Evolutionary conservation across 371 early-diverging fungal genomes (phyloP).

Genomic region (Mucor mucedo): DNA sequence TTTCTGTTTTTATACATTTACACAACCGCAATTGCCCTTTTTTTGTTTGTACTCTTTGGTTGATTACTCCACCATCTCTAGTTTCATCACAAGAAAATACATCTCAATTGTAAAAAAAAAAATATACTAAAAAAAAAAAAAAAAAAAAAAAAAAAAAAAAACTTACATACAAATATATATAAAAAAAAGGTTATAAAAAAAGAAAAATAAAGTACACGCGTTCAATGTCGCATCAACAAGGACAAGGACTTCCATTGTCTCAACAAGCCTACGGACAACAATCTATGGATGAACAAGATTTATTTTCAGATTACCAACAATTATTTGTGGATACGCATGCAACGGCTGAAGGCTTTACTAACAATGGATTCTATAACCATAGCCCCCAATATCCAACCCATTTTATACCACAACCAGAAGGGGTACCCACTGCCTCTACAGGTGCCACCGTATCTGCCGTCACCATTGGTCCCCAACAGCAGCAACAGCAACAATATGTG

Average conservation of each 20-base stretch:
- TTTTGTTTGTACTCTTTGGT: too few species aligned
- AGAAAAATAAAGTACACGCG: neutral
- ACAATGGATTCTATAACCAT: slow-evolving; percentile 13
- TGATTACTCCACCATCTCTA: too few species aligned
- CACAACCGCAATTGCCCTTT: too few species aligned
- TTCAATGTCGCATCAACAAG: slow-evolving; percentile 6
- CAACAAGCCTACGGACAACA: slow-evolving; percentile 9
- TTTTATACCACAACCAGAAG: slow-evolving; percentile 21
- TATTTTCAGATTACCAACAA: slow-evolving; percentile 14
- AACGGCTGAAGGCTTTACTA: neutral
- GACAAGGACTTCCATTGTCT: slow-evolving; percentile 6
- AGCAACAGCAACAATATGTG: slow-evolving; percentile 14
- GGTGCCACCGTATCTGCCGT: neutral
- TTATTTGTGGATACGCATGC: slow-evolving; percentile 20
- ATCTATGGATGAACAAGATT: slow-evolving; percentile 15
- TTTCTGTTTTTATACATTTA: too few species aligned
- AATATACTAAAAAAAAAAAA: neutral
- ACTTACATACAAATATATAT: neutral
- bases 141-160: slow-evolving; percentile 11
- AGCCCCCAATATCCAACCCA: slow-evolving; percentile 30
- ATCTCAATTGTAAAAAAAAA: too few species aligned
- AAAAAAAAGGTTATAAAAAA: neutral
- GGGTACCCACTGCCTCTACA: neutral
- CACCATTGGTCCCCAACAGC: neutral
- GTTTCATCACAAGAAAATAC: too few species aligned